phyloP scores from a whole-genome alignment of 31 red algal species.

The Odonthalia washingtoniensis region DNA sequence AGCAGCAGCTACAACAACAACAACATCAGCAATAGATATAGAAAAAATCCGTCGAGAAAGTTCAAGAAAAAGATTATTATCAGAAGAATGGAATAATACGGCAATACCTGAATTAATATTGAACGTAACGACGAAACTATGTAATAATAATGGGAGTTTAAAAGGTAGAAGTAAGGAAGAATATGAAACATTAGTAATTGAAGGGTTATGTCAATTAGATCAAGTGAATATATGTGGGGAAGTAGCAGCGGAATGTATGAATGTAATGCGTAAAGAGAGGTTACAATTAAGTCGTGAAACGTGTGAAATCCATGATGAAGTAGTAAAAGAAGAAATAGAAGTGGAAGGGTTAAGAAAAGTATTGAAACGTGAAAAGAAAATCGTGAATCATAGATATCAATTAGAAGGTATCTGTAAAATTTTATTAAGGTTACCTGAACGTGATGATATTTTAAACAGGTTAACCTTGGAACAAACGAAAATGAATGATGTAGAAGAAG shows the following conservation, averaged over 20 bases:
- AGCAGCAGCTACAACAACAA: too few species aligned
- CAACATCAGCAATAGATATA: too few species aligned
- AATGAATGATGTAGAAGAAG: not conserved
- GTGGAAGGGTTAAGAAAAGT: too few species aligned
- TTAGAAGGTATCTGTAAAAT: not conserved
- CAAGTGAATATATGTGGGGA: constrained; percentile 34
- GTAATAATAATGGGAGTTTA: not conserved
- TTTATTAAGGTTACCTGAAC: not conserved
- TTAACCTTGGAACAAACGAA: not conserved
- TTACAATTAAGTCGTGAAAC: constrained; percentile 24
- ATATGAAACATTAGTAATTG: not conserved
- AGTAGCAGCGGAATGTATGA: constrained; percentile 34
- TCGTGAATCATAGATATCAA: constrained; percentile 8
- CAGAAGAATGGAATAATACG: not conserved
- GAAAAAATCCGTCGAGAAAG: not conserved
- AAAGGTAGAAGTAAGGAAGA: not conserved
- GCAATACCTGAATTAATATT: not conserved
- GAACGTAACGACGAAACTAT: not conserved
- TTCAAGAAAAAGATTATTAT: not conserved
- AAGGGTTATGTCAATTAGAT: constrained; percentile 35
- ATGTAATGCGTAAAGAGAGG: constrained; percentile 28
- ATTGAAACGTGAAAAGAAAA: not conserved
- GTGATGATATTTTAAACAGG: not conserved
- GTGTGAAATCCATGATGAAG: constrained; percentile 2
- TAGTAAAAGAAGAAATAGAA: not conserved